phyloP scores from a whole-genome alignment of 306 rosid species.

The Cajanus cajan region DNA sequence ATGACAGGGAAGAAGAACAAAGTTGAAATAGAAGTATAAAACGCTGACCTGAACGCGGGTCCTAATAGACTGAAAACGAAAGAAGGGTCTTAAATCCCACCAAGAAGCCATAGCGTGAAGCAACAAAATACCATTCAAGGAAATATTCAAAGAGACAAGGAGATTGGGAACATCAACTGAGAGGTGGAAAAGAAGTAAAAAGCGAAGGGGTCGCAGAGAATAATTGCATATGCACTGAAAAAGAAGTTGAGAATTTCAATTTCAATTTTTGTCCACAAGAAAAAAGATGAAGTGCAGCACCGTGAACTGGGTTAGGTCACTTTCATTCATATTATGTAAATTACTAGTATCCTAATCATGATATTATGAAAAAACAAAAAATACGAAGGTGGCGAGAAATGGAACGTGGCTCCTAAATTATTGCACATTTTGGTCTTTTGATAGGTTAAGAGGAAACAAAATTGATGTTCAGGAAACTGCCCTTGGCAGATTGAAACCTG shows the following conservation, averaged over 20 bases:
- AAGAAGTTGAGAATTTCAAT: not conserved
- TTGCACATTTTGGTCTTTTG: not conserved
- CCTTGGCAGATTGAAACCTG: not conserved
- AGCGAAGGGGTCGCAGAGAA: not conserved
- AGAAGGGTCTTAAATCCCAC: conserved; percentile 57
- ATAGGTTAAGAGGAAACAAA: not conserved
- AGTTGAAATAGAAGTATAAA: not conserved
- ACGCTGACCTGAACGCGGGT: conserved; percentile 54
- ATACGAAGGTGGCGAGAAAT: conserved; percentile 1
- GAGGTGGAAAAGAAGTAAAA: not conserved
- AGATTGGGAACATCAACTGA: not conserved
- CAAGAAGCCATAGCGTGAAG: conserved; percentile 51
- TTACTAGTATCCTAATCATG: not conserved
- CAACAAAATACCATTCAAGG: conserved; percentile 20
- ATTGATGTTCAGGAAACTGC: not conserved
- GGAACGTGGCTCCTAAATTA: not conserved
- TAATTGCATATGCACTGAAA: not conserved
- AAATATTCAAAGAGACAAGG: not conserved
- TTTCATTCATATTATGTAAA: not conserved
- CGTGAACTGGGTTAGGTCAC: not conserved
- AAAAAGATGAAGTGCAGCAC: not conserved
- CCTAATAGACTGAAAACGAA: conserved; percentile 38
- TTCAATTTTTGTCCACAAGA: not conserved
- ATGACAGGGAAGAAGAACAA: not conserved
- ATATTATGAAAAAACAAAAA: not conserved